Evolutionary conservation across 805 yeast genomes (phyloP).

Genomic region (Nakazawaea siamensis): DNA sequence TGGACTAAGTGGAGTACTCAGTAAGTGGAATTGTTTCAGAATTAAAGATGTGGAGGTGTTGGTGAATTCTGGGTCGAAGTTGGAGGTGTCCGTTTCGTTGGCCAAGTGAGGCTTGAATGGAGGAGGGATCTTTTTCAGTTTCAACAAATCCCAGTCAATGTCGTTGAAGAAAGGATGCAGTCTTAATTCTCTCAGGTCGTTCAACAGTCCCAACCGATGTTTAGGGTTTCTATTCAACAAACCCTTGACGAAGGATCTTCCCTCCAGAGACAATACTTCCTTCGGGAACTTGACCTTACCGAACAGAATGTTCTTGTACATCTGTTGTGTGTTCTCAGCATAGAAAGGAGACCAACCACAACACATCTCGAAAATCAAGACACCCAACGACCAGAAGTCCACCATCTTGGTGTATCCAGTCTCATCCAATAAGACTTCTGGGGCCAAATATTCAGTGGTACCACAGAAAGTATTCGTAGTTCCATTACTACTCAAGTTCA

Average conservation of each 20-base stretch:
- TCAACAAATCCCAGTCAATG: constrained; percentile 80
- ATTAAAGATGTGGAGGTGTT: constrained; percentile 80
- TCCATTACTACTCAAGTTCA: constrained; percentile 75
- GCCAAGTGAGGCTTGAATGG: constrained; percentile 93
- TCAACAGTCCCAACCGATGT: constrained; percentile 85
- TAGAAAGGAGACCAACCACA: constrained; percentile 99
- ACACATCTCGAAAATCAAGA: constrained; percentile 95
- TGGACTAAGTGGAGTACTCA: constrained; percentile 81
- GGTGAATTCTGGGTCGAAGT: constrained; percentile 97
- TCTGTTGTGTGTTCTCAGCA: constrained; percentile 96
- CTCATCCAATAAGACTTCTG: constrained; percentile 92
- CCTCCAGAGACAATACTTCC: constrained; percentile 88
- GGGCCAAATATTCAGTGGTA: constrained; percentile 96
- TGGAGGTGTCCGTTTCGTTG: constrained; percentile 89
- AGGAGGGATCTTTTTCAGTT: constrained; percentile 81
- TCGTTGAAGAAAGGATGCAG: constrained; percentile 90
- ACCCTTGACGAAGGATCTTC: constrained; percentile 93
- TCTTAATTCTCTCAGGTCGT: constrained; percentile 87
- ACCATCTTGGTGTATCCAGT: constrained; percentile 98
- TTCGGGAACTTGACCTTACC: constrained; percentile 97
- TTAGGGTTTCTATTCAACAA: constrained; percentile 90
- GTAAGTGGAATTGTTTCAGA: constrained; percentile 56
- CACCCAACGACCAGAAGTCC: constrained; percentile 98
- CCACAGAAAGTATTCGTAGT: constrained; percentile 98
- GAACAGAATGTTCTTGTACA: constrained; percentile 98